Evolutionary conservation across 1,284 basidiomycete species (phyloP), one percentile per base, ranked within the genome.

Genomic region (Sanghuangporus sanghuang): DNA sequence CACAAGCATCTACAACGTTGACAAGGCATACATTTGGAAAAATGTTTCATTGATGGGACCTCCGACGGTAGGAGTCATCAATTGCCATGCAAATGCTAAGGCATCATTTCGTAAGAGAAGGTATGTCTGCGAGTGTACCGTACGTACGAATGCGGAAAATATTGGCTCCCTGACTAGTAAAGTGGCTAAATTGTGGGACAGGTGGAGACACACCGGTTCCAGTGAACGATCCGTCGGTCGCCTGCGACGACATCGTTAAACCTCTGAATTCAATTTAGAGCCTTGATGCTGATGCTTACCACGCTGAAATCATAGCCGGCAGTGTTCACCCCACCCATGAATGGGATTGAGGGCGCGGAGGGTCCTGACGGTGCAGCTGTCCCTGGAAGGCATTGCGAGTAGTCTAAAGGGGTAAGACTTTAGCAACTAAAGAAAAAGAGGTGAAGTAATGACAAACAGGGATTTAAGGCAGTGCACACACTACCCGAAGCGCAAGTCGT

Each of bases 331-430:
- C 69, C 67, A 5, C 68, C 57, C 63, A 57, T 36, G 54, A 57
- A 62, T 6, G 42, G 55, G 48, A 63, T 23, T 11, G 53, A 38
- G 23, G 62, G 23, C 4, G 54, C 40, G 27, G 38, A 18, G 8
- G 44, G 12, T 8, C 65, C 39, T 12, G 64, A 23, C 3, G 69
- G 40, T 8, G 70, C 27, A 1, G 71, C 65, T 49, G 71, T 63
- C 38, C 72, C 70, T 21, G 75, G 74, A 12, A 74, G 62, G 60
- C 75, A 75, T 59, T 75, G 74, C n/a, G 71, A 75, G 68, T 74
- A 76, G 65, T 73, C 74, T 75, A 42, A 14, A 54, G 8, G 16
- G 12, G 14, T 38, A 1, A 49, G n/a, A 35, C 27, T 36, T 38
- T n/a, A 27, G 27, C 23, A 9, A 49, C 21, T 50, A 4, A 39